Percentiles rank a stretch among this genome's conserved stretches.
phyloP scores from a whole-genome alignment of 352 stramenopile genomes.

The Pythium diclinum region DNA sequence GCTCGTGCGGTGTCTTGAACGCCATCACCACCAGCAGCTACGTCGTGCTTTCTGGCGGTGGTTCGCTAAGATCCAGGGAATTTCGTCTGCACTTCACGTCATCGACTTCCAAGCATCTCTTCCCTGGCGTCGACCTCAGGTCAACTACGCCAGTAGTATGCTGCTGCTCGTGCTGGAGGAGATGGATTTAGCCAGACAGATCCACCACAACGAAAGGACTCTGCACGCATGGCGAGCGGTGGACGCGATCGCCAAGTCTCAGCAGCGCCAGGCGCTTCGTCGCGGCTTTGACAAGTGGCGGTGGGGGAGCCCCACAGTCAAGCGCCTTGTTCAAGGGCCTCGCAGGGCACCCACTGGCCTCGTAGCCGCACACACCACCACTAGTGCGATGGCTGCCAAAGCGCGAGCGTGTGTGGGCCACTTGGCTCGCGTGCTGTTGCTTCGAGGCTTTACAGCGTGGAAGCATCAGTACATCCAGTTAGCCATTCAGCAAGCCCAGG shows the following conservation, averaged over 20 bases:
- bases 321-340: not conserved
- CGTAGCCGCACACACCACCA: not conserved
- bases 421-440: slow-evolving; percentile 23
- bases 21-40: slow-evolving; percentile 23
- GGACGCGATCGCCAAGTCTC: slow-evolving; percentile 4
- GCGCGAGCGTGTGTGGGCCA: slow-evolving; percentile 28
- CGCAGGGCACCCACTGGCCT: not conserved
- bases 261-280: slow-evolving; percentile 11
- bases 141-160: slow-evolving; percentile 27
- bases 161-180: slow-evolving; percentile 32
- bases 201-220: slow-evolving; percentile 4
- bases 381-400: slow-evolving; percentile 14
- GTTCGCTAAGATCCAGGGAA: slow-evolving; percentile 33
- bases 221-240: slow-evolving; percentile 16
- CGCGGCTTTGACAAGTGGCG: slow-evolving; percentile 26
- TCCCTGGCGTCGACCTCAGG: slow-evolving; percentile 20
- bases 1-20: slow-evolving; percentile 30
- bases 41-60: slow-evolving; percentile 49
- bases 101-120: slow-evolving; percentile 25
- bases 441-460: slow-evolving; percentile 43
- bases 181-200: slow-evolving; percentile 28
- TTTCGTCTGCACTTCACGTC: slow-evolving; percentile 24
- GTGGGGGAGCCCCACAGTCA: slow-evolving; percentile 10
- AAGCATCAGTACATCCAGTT: slow-evolving; percentile 44
- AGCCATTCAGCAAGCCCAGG: slow-evolving; percentile 43